Conservation (phyloP, 2,329 filamentous ascomycete species). For the Nothopassalora personata region DNA sequence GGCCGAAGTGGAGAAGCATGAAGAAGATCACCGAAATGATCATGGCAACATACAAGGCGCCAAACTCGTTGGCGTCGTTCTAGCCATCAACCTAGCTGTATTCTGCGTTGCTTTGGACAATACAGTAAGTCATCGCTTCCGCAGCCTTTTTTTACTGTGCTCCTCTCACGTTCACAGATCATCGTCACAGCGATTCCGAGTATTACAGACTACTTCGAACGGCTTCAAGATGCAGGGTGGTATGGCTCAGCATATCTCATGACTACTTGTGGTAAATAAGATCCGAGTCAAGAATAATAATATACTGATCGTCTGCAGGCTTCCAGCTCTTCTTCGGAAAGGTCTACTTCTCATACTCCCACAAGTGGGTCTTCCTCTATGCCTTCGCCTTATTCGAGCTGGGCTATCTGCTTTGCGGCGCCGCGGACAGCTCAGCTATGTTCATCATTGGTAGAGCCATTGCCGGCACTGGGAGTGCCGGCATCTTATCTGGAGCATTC, state of each 20-base stretch:
- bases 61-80: no score
- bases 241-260: conserved; percentile 45
- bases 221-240: conserved; percentile 44
- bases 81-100: no score
- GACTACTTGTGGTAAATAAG: conserved; percentile 22
- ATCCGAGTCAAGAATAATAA: background rate
- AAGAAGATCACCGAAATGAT: no score
- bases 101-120: no score
- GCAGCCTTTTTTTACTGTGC: no score
- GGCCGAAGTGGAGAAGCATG: no score
- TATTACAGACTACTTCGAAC: background rate
- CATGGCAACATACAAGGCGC: no score
- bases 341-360: conserved; percentile 37
- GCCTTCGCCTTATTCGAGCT: conserved; percentile 40
- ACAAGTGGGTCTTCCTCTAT: conserved; percentile 40
- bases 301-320: conserved; percentile 15
- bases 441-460: conserved; percentile 49
- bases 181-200: no score
- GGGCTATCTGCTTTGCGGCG: conserved; percentile 47
- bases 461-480: conserved; percentile 50
- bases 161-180: no score
- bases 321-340: conserved; percentile 41
- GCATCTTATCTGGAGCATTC: conserved; percentile 41
- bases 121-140: no score
- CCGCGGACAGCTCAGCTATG: conserved; percentile 43